Evolutionary conservation across 306 rosid genomes (phyloP).

Genomic region (Vigna reflexopilosa): DNA sequence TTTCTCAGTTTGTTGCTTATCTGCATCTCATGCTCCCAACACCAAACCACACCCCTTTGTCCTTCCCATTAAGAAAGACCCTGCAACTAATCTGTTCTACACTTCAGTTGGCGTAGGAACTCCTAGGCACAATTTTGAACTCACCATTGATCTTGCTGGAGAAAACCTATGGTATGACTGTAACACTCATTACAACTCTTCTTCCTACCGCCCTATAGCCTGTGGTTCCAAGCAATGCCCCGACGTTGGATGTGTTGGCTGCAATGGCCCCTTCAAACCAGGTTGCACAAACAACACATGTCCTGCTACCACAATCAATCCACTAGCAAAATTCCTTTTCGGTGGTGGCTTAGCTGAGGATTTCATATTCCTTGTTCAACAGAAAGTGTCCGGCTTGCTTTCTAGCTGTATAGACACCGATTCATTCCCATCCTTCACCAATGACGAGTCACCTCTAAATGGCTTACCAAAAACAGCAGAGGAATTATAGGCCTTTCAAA

Average conservation of each 20-base stretch:
- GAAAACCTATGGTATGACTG: constrained; percentile 49
- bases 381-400: constrained; percentile 26
- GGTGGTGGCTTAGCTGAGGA: constrained; percentile 38
- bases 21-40: constrained; percentile 4
- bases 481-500: constrained; percentile 41
- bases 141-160: constrained; percentile 51
- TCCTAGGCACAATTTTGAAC: constrained; percentile 38
- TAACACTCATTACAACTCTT: constrained; percentile 44
- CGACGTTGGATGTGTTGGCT: constrained; percentile 3
- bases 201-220: constrained; percentile 25
- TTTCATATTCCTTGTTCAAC: constrained; percentile 14
- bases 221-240: constrained; percentile 50
- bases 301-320: not conserved
- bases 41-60: constrained; percentile 28
- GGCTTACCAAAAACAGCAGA: constrained; percentile 42
- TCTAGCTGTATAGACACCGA: constrained; percentile 23
- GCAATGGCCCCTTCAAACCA: constrained; percentile 51
- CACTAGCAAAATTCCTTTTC: constrained; percentile 5
- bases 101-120: constrained; percentile 54
- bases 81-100: constrained; percentile 49
- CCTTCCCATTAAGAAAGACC: constrained; percentile 53
- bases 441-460: not conserved
- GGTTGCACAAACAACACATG: constrained; percentile 54
- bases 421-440: constrained; percentile 1
- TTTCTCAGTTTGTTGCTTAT: constrained; percentile 16